Conservation (phyloP, 306 rosid genomes). For the Vigna hirtella region DNA sequence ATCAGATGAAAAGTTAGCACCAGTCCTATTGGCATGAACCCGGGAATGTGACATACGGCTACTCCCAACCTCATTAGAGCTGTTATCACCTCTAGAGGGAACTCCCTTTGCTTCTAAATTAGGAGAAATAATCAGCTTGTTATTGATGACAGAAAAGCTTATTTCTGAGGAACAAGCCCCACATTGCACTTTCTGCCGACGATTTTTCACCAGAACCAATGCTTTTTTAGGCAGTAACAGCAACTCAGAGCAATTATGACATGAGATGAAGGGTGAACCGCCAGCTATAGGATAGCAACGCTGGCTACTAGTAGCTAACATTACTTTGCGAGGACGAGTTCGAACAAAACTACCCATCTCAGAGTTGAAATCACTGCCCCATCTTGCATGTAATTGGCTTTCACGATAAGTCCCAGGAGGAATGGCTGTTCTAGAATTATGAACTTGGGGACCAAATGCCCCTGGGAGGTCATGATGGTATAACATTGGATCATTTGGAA, state of each 20-base stretch:
- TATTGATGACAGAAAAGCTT: constrained; percentile 58
- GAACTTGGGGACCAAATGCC: constrained; percentile 59
- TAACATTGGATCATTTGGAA: constrained; percentile 65
- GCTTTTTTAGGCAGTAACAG: constrained; percentile 78
- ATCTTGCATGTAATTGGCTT: constrained; percentile 63
- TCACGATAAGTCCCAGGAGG: constrained; percentile 55
- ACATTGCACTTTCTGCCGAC: constrained; percentile 76
- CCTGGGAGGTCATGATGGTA: constrained; percentile 63
- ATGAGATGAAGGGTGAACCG: constrained; percentile 90
- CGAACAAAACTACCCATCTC: constrained; percentile 60
- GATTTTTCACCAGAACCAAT: constrained; percentile 49
- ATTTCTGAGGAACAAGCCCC: constrained; percentile 84
- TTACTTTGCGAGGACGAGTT: constrained; percentile 64
- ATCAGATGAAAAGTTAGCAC: constrained; percentile 82
- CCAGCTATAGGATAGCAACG: constrained; percentile 78
- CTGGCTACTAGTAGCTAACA: constrained; percentile 57
- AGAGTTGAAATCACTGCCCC: constrained; percentile 81
- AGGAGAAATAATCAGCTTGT: constrained; percentile 68
- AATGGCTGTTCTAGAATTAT: constrained; percentile 59
- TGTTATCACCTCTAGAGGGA: constrained; percentile 51
- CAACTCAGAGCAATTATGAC: constrained; percentile 80
- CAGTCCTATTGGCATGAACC: constrained; percentile 52
- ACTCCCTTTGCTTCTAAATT: constrained; percentile 52
- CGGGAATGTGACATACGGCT: constrained; percentile 51
- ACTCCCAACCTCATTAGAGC: constrained; percentile 53